phyloP scores from a whole-genome alignment of 1,284 basidiomycete genomes.

The Ceratobasidium papillatum region DNA sequence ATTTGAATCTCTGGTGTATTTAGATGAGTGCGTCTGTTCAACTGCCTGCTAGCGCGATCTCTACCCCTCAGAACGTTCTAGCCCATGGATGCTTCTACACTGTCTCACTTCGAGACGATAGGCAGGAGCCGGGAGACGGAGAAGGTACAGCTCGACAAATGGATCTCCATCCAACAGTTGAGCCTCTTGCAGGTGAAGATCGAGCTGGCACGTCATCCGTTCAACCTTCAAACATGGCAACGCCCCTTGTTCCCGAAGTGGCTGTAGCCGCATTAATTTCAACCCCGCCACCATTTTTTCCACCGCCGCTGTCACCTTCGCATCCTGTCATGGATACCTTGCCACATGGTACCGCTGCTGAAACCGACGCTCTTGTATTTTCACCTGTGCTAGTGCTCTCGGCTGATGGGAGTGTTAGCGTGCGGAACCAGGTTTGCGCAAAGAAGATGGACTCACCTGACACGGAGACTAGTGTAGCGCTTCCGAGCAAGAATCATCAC shows the following conservation, averaged over 20 bases:
- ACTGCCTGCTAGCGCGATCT: not conserved
- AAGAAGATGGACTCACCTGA: not conserved
- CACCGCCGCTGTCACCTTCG: not conserved
- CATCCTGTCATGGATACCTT: not conserved
- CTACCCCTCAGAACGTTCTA: conserved; percentile 8
- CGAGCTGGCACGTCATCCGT: not conserved
- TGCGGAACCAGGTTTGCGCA: conserved; percentile 16
- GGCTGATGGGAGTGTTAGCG: not conserved
- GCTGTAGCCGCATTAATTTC: not conserved
- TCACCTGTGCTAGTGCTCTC: too few species aligned
- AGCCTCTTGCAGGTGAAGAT: not conserved
- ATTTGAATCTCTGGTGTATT: not conserved
- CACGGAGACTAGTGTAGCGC: not conserved
- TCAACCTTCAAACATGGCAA: not conserved
- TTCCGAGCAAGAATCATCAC: not conserved
- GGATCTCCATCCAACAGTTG: not conserved
- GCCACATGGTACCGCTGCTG: conserved; percentile 13
- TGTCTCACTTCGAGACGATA: conserved; percentile 18
- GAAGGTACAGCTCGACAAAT: not conserved
- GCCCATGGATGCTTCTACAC: conserved; percentile 34
- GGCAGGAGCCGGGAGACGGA: not conserved
- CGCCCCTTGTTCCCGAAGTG: not conserved
- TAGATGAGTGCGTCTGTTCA: conserved; percentile 16
- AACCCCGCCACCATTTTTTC: too few species aligned
- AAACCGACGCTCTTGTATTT: not conserved